A percentile compares a stretch with the other conserved stretches of the same genome.
These are phyloP conservation scores for Ophiostoma pallidulum DNA, from an alignment of 2,329 filamentous ascomycete species.

Conservation along the genomic window DNA sequence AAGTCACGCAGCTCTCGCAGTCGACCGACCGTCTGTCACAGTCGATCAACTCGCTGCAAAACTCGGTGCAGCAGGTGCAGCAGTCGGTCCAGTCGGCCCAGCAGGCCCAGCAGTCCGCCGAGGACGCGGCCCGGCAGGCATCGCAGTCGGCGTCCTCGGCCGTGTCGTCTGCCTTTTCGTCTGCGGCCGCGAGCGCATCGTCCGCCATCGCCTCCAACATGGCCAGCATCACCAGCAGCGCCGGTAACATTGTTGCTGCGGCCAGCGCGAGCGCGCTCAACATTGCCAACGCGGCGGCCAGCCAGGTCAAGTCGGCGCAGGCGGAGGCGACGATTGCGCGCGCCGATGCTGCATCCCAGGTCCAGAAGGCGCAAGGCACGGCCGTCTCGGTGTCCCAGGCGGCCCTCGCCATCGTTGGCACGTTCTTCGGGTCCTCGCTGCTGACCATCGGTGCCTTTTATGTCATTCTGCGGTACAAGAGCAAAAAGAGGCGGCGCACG, in stretches of 20 bases:
- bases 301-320: slow-evolving; percentile 23
- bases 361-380: slow-evolving; percentile 27
- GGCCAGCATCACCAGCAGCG: slow-evolving; percentile 22
- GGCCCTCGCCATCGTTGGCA: slow-evolving; percentile 32
- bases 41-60: slow-evolving; percentile 19
- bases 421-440: slow-evolving; percentile 32
- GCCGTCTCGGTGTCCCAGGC: slow-evolving; percentile 33
- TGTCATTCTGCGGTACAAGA: slow-evolving; percentile 24
- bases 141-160: slow-evolving; percentile 22
- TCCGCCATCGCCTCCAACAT: slow-evolving; percentile 19
- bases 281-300: slow-evolving; percentile 19
- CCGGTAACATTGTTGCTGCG: slow-evolving; percentile 21
- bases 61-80: slow-evolving; percentile 19
- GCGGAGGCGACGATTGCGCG: slow-evolving; percentile 24
- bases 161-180: slow-evolving; percentile 16
- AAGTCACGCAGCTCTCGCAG: slow-evolving; percentile 22
- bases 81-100: slow-evolving; percentile 19
- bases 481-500: slow-evolving; percentile 18
- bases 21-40: slow-evolving; percentile 24
- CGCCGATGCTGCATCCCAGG: slow-evolving; percentile 23
- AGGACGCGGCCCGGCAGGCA: slow-evolving; percentile 19
- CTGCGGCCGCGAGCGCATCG: slow-evolving; percentile 22
- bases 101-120: slow-evolving; percentile 18
- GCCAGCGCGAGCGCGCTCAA: not conserved
- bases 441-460: slow-evolving; percentile 30